Conservation (phyloP, 2,329 filamentous ascomycete genomes). For the Coniochaeta sp. region DNA sequence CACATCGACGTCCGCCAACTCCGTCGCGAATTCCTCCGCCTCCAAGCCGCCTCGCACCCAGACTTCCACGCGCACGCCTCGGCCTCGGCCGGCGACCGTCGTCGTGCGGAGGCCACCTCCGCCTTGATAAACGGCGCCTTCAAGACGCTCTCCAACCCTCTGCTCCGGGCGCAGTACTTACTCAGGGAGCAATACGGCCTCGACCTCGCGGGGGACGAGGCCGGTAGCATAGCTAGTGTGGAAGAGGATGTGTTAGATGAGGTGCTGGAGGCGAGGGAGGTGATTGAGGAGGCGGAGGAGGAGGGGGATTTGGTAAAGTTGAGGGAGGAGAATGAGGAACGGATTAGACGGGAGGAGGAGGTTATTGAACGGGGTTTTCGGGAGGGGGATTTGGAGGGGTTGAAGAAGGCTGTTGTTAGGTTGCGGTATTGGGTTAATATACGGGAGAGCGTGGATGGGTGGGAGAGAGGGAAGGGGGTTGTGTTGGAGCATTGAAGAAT, state of each 20-base stretch:
- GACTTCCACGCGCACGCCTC: conserved; percentile 47
- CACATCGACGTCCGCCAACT: conserved; percentile 62
- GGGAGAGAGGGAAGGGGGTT: conserved; percentile 69
- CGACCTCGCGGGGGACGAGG: conserved; percentile 75
- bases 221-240: conserved; percentile 53
- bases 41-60: conserved; percentile 73
- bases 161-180: conserved; percentile 80
- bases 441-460: conserved; percentile 68
- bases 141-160: conserved; percentile 70
- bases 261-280: conserved; percentile 73
- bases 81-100: conserved; percentile 15
- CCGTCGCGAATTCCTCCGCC: conserved; percentile 75
- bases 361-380: conserved; percentile 59
- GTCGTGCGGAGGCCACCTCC: conserved; percentile 66
- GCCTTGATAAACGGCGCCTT: conserved; percentile 88
- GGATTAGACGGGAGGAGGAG: conserved; percentile 58
- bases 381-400: conserved; percentile 56
- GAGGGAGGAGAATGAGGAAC: conserved; percentile 57
- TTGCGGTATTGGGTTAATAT: conserved; percentile 91
- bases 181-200: conserved; percentile 62
- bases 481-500: conserved; percentile 56
- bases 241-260: conserved; percentile 65
- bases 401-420: conserved; percentile 65
- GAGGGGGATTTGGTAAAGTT: conserved; percentile 59
- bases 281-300: conserved; percentile 61